Base-by-base conservation (phyloP, 345 rosid species). In the Clausena lansium region DNA sequence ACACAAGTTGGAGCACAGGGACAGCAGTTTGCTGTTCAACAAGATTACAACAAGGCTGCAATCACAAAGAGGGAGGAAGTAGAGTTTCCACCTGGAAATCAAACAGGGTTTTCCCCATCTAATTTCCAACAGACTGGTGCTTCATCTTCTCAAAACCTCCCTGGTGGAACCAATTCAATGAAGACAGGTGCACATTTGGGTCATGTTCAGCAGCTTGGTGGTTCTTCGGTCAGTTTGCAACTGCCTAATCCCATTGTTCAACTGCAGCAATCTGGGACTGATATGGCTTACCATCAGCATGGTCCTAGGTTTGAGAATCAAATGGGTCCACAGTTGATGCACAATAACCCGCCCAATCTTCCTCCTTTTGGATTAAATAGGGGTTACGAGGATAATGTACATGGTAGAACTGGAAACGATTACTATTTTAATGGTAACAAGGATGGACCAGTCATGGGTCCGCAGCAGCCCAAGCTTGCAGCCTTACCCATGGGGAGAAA, bases 391-490 rank as follows among this genome's bases (percentile, higher is more conserved):
- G 86, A 87, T 74, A 88, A 82, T 79, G 66, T 78, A n/a, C 95
- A 82, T 62, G 82, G 94, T 67, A 84, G 92, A 80, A 76, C 89
- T 67, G 89, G 89, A 78, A 90, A 79, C 81, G 94, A 91, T 77
- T 84, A 87, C 58, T 87, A 81, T 68, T 84, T 72, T 65, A 86
- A 76, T 82, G 64, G 80, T 25, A 82, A 84, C 80, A 83, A 83
- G 84, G 98, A 91, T 82, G 92, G 91, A 66, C 83, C 97, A 1
- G 54, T 76, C 33, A 78, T 86, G 82, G 86, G 85, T 36, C 52
- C 91, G 7, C 91, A 81, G 80, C 94, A 88, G 79, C 95, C 90
- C 32, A 87, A 86, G 62, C 87, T 86, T 76, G 83, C 94, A 50
- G 78, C 88, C 36, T 75, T 89, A 75, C 91, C 93, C 64, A 73